Evolutionary conservation across 2,329 filamentous ascomycete genomes (phyloP), one percentile per base, ranked within the genome.

Genomic region (Thyridium curvatum): DNA sequence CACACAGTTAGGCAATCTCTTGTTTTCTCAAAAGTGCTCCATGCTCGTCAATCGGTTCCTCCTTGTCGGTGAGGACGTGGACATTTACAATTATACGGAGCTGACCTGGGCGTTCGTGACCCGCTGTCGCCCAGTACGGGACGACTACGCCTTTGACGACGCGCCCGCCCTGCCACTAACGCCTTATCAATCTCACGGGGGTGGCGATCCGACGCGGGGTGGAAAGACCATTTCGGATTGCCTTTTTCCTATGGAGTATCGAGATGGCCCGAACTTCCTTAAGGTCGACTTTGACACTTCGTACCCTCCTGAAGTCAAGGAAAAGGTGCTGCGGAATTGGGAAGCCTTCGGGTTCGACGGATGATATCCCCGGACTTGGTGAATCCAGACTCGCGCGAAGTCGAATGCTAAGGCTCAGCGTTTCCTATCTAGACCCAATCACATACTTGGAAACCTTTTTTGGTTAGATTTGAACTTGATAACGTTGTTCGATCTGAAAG

Each of bases 61-160:
- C 0, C 46, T 74, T 0, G 60, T 69, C 0, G 69, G 70, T 1
- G 65, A 71, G 2, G 71, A 74, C 37, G 66, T 74, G 38, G 68
- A 74, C 35, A 54, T 67, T 0, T 69, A 68, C 43, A 45, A 67
- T 35, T 54, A 54, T 36, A 64, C 64, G 34, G 66, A 72, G 26
- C 62, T 74, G 6, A 64, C 70, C 37, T 74, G 64, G 64, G 69
- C 69, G 0, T 72, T 68, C 41, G 56, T 52, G 12, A 73, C 69
- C 0, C 57, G 69, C 1, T 74, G 69, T 41, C 58, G 68, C 1
- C 68, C 68, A 0, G 54, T 52, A 1, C 45, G 50, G 3, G 68
- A 72, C 32, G 69, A 73, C 46, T 57, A 53, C 2, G 56, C 64
- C 41, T 72, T 60, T 37, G 61, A 69, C 13, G 62, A 72, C 29